Evolutionary conservation across 2,329 filamentous ascomycete genomes (phyloP).

Genomic region (Arthroderma sp.): DNA sequence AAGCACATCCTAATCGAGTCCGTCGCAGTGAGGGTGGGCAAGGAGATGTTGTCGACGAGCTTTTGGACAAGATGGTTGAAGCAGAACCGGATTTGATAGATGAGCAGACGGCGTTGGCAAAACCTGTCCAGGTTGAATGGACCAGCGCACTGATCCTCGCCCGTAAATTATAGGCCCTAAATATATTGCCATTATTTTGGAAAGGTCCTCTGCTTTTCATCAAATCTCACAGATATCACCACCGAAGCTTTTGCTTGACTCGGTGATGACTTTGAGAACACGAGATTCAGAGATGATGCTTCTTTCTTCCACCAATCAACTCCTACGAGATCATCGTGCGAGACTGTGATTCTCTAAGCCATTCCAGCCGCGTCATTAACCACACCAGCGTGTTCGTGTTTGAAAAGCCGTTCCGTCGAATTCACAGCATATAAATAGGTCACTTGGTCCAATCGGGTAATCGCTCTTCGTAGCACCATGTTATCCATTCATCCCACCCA

Average conservation of each 20-base stretch:
- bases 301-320: too few relatives aligned
- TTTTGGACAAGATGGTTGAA: conserved; percentile 46
- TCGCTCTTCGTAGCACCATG: too few relatives aligned
- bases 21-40: conserved; percentile 41
- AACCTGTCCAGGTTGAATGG: conserved; percentile 3
- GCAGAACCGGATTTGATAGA: conserved; percentile 39
- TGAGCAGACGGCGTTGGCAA: conserved; percentile 3
- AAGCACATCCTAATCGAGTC: conserved; percentile 39
- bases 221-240: neutral
- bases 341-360: too few relatives aligned
- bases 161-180: neutral
- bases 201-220: neutral
- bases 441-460: too few relatives aligned
- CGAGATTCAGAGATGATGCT: too few relatives aligned
- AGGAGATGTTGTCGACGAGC: conserved; percentile 49
- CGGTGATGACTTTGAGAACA: neutral
- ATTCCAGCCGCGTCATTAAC: too few relatives aligned
- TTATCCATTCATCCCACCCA: too few relatives aligned
- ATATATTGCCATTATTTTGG: neutral
- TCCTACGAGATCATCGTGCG: too few relatives aligned
- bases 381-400: too few relatives aligned
- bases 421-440: too few relatives aligned
- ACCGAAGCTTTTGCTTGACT: neutral
- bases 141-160: conserved; percentile 2
- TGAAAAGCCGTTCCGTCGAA: too few relatives aligned